Conservation (phyloP, 2,329 filamentous ascomycete species). For the Macrophomina phaseolina region DNA sequence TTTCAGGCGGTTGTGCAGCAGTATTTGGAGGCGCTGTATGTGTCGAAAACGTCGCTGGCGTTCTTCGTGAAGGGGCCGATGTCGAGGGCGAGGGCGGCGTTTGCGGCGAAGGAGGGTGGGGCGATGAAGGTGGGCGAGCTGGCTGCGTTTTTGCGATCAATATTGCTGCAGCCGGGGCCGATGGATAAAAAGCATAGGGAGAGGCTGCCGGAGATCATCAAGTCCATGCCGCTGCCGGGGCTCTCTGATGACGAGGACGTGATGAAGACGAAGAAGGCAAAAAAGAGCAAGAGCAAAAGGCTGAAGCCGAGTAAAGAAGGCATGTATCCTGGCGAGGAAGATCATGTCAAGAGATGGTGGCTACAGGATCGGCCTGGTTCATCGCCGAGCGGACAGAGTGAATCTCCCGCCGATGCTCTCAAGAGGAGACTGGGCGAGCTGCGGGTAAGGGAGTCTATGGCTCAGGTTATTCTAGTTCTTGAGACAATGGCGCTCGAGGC, state of each 20-base stretch:
- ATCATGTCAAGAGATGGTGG: constrained; percentile 75
- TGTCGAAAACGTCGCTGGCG: constrained; percentile 71
- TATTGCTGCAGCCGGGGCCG: constrained; percentile 69
- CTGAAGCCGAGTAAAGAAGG: constrained; percentile 71
- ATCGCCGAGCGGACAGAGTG: constrained; percentile 21
- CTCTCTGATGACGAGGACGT: constrained; percentile 48
- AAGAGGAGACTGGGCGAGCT: constrained; percentile 69
- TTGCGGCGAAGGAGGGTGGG: constrained; percentile 67
- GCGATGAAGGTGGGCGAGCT: constrained; percentile 68
- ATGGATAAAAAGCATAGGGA: constrained; percentile 84
- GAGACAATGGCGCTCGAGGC: constrained; percentile 75
- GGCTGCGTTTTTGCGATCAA: constrained; percentile 69
- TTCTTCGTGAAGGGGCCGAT: constrained; percentile 86
- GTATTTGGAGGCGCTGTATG: constrained; percentile 54
- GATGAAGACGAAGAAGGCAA: constrained; percentile 44
- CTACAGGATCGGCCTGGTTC: constrained; percentile 33
- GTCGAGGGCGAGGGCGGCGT: constrained; percentile 74
- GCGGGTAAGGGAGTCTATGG: constrained; percentile 76
- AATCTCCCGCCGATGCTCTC: constrained; percentile 59
- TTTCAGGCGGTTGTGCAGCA: constrained; percentile 57
- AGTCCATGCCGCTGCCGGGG: constrained; percentile 57
- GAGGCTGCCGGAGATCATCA: constrained; percentile 68
- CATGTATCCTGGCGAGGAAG: constrained; percentile 70
- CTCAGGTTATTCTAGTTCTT: constrained; percentile 80
- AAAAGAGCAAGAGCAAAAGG: constrained; percentile 58